Base-by-base conservation (phyloP, 176 grass and related monocot genomes). In the Echinochloa phyllopogon region DNA sequence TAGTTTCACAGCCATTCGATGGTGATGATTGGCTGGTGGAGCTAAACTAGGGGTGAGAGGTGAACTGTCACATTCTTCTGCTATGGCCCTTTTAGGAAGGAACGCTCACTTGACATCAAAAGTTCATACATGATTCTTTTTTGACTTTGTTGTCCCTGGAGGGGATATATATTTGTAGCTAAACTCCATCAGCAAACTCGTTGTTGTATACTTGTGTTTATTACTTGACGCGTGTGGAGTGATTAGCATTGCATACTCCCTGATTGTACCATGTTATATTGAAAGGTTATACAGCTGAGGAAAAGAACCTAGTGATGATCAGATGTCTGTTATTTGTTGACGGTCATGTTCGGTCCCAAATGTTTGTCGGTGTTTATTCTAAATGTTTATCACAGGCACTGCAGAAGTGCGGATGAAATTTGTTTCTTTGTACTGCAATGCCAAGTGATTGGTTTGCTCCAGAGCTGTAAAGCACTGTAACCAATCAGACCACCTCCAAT, bases 201-300 rank as follows among this genome's bases (percentile, higher is more conserved):
- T 78, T 82, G 88, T 86, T 86, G 88, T 90, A 90, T 90, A 86
- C 66, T 78, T 86, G 63, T 86, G 78, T 67, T 67, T 79, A 83
- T 77, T 86, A 77, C 53, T 63, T 81, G 42, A 70, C 48, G 83
- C 36, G 47, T 81, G 65, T 86, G 78, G 74, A 83, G 78, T 83
- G 40, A 79, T 67, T 86, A 86, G 83, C 53, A 61, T 78, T 82
- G 24, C 78, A 66, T 43, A 83, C 73, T 78, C 71, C 65, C 79
- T 66, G 69, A 83, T 71, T 86, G 79, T 90, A 78, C 17, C 39
- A 78, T 48, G 55, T 21, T 58, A 44, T 37, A 86, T 82, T 65
- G 40, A 63, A 78, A 41, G 6, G 48, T 66, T 45, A 81, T 69
- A 83, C 52, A 70, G 42, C 42, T 40, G 72, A 79, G 40, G 36